These are phyloP conservation scores for Agaricus blazei DNA, from an alignment of 768 basidiomycete species.

Conservation along the genomic window DNA sequence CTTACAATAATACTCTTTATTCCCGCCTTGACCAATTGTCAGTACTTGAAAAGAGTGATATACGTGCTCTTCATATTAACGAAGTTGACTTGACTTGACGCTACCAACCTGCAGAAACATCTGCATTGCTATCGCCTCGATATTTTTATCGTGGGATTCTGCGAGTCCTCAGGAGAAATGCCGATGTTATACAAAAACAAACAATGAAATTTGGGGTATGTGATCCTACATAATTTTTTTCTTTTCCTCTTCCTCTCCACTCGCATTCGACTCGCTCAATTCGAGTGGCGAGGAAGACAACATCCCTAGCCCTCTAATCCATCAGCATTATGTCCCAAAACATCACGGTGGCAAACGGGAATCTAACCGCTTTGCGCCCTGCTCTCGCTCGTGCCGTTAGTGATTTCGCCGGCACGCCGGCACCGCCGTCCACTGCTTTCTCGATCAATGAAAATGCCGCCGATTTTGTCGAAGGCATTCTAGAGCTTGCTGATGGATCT, in stretches of 20 bases:
- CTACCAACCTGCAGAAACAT: too few relatives aligned
- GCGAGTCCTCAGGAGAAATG: not conserved
- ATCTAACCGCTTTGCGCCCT: conserved; percentile 28
- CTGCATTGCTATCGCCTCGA: too few relatives aligned
- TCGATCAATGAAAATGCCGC: conserved; percentile 21
- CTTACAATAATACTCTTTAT: conserved; percentile 9
- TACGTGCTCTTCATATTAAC: too few relatives aligned
- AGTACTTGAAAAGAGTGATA: too few relatives aligned
- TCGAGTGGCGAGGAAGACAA: conserved; percentile 46
- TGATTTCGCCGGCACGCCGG: conserved; percentile 25
- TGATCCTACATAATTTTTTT: conserved; percentile 30
- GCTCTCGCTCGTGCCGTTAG: conserved; percentile 41
- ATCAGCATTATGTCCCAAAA: conserved; percentile 10
- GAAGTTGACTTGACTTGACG: too few relatives aligned
- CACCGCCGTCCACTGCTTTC: conserved; percentile 32
- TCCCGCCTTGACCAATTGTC: not conserved
- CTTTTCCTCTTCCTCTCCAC: conserved; percentile 50
- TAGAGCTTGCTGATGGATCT: conserved; percentile 89
- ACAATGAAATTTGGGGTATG: conserved; percentile 30
- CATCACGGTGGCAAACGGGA: conserved; percentile 15
- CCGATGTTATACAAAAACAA: conserved; percentile 21
- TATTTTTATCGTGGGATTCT: too few relatives aligned
- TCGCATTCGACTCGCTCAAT: conserved; percentile 30
- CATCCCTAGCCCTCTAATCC: conserved; percentile 6
- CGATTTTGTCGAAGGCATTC: conserved; percentile 52